phyloP scores from a whole-genome alignment of 768 basidiomycete species.

The Leccinum barrowsii region DNA sequence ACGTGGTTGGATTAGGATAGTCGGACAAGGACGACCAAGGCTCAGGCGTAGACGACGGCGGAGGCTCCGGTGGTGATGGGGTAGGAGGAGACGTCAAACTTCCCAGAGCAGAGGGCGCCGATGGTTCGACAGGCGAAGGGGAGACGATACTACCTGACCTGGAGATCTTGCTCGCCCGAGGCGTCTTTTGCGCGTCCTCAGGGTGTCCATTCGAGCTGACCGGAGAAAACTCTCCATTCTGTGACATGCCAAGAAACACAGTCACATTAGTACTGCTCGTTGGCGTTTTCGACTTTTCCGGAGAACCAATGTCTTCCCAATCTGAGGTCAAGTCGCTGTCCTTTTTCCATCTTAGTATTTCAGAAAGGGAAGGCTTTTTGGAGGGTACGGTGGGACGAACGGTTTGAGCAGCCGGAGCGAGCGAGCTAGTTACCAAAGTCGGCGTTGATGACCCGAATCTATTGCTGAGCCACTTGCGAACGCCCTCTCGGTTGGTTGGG shows the following conservation, averaged over 20 bases:
- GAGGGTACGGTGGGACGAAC: conserved; percentile 37
- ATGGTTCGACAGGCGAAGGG: conserved; percentile 19
- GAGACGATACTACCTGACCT: conserved; percentile 23
- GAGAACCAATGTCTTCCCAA: conserved; percentile 59
- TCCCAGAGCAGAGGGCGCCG: conserved; percentile 19
- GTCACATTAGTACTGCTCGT: conserved; percentile 43
- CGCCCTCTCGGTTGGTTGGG: conserved; percentile 73
- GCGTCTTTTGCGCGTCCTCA: conserved; percentile 33
- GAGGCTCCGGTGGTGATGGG: conserved; percentile 52
- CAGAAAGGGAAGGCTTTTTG: conserved; percentile 67
- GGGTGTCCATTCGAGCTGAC: conserved; percentile 27
- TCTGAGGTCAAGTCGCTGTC: conserved; percentile 54
- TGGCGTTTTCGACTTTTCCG: conserved; percentile 45
- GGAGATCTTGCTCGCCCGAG: conserved; percentile 34
- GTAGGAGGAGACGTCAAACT: conserved; percentile 37
- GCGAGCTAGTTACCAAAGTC: conserved; percentile 35
- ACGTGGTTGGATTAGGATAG: conserved; percentile 65
- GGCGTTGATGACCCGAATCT: conserved; percentile 49
- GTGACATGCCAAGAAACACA: conserved; percentile 22
- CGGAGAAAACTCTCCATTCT: conserved; percentile 30
- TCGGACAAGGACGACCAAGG: conserved; percentile 75
- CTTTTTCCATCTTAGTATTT: conserved; percentile 55
- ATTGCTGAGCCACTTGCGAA: conserved; percentile 73
- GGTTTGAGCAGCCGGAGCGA: conserved; percentile 32
- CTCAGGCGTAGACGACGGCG: conserved; percentile 68